A percentile compares a stretch with the other conserved stretches of the same genome.
phyloP scores from a whole-genome alignment of 805 yeast species.

The Wickerhamomyces sydowiorum region DNA sequence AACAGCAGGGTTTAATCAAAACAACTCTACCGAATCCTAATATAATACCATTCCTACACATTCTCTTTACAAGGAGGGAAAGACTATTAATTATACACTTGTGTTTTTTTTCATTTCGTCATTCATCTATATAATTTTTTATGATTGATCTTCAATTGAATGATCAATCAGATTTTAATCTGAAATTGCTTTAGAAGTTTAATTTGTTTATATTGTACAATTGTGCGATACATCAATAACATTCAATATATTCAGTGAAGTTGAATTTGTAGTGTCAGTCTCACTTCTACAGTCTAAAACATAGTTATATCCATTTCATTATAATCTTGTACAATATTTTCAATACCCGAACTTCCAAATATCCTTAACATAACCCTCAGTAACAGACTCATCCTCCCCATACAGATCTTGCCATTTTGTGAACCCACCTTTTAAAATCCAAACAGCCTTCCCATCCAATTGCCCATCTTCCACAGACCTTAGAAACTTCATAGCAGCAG shows the following conservation, averaged over 20 bases:
- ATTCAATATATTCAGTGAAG: no score
- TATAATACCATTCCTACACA: no score
- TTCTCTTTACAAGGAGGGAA: no score
- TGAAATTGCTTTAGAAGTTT: no score
- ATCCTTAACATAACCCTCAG: slow-evolving; percentile 51
- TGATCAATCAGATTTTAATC: no score
- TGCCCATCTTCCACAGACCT: slow-evolving; percentile 23
- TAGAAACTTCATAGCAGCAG: slow-evolving; percentile 62
- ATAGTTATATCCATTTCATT: not conserved
- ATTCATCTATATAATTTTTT: no score
- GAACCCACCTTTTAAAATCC: slow-evolving; percentile 82
- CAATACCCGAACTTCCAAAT: slow-evolving; percentile 30
- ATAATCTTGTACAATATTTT: not conserved
- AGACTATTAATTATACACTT: not conserved
- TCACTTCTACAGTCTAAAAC: not conserved
- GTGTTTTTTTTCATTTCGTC: not conserved
- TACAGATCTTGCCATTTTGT: slow-evolving; percentile 72
- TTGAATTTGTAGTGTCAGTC: not conserved
- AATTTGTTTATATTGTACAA: no score
- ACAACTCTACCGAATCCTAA: no score
- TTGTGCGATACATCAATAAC: no score
- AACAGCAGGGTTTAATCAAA: not conserved
- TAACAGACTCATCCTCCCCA: slow-evolving; percentile 59
- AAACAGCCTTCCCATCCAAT: slow-evolving; percentile 42
- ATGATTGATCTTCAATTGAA: no score